Conservation (phyloP, 352 stramenopile species). For the Phytophthora ramorum region DNA sequence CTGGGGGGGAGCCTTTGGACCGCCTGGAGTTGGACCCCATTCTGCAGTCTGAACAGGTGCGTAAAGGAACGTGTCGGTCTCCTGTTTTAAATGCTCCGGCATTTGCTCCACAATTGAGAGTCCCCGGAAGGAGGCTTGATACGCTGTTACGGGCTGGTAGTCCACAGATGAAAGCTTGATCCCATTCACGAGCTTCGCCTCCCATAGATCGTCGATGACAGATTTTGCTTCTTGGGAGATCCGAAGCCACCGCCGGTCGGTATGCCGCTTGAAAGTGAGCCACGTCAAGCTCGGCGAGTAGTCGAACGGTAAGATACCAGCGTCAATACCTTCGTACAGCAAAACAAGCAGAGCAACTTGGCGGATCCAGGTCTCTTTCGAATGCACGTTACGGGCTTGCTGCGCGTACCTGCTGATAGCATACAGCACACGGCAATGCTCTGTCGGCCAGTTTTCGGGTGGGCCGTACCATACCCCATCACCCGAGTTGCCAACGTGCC, state of each 20-base stretch:
- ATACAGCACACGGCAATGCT: conserved; percentile 96
- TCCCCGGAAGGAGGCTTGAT: conserved; percentile 93
- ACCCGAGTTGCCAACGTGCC: conserved; percentile 2
- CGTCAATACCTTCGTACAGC: conserved; percentile 96
- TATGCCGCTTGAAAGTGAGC: conserved; percentile 90
- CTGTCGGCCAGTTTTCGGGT: conserved; percentile 78
- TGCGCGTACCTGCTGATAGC: conserved; percentile 95
- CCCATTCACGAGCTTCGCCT: conserved; percentile 95
- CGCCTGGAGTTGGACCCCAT: conserved; percentile 2
- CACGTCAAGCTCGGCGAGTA: conserved; percentile 94
- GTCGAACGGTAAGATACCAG: conserved; percentile 94
- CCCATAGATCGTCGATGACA: conserved; percentile 95
- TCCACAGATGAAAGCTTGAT: conserved; percentile 93
- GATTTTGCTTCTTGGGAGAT: conserved; percentile 96
- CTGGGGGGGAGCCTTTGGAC: conserved; percentile 13
- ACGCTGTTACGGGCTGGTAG: conserved; percentile 96
- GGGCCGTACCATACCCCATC: conserved; percentile 62
- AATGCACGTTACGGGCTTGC: conserved; percentile 81
- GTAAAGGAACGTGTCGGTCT: conserved; percentile 63
- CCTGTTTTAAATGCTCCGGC: conserved; percentile 69
- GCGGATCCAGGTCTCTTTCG: conserved; percentile 94
- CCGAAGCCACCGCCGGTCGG: conserved; percentile 87
- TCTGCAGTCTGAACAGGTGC: conserved; percentile 27
- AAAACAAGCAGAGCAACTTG: conserved; percentile 95
- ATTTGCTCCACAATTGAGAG: conserved; percentile 91